These are phyloP conservation scores for Gonapodya prolifera DNA, from an alignment of 192 early-diverging fungal genomes.

Conservation along the genomic window DNA sequence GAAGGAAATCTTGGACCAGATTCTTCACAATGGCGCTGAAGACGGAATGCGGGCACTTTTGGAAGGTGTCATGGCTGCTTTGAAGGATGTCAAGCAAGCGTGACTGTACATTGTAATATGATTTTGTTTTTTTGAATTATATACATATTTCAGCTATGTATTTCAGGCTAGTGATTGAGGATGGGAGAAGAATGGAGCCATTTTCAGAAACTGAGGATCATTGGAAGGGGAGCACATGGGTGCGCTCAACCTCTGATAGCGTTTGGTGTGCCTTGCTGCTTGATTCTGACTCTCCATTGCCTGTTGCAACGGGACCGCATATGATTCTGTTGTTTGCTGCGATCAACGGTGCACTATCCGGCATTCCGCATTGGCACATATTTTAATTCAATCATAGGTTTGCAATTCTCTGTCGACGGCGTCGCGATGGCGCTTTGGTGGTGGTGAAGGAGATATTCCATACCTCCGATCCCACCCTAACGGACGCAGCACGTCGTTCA, in stretches of 20 bases:
- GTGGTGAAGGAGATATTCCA: constrained; percentile 12
- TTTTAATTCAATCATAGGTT: constrained; percentile 8
- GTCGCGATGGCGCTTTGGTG: constrained; percentile 7
- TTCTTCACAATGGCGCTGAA: not conserved
- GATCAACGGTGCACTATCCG: too few relatives aligned
- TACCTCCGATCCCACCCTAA: constrained; percentile 1
- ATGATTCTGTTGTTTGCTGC: too few relatives aligned
- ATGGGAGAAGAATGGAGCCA: constrained; percentile 5
- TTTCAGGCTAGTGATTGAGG: not conserved
- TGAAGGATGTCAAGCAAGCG: not conserved
- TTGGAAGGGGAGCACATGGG: constrained; percentile 14
- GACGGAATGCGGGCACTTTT: not conserved
- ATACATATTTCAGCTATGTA: not conserved
- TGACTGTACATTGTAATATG: not conserved
- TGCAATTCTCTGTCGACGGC: constrained; percentile 9
- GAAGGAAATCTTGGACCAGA: not conserved
- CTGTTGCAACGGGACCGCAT: not conserved
- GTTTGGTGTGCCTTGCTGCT: too few relatives aligned
- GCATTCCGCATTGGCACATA: not conserved
- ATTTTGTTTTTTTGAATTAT: not conserved
- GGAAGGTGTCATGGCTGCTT: not conserved
- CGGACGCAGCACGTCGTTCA: constrained; percentile 3
- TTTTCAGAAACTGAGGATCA: constrained; percentile 13
- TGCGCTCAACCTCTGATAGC: constrained; percentile 4
- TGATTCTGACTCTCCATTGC: not conserved